Evolutionary conservation across 139 green algal species (phyloP), one percentile per base, ranked within the genome.

Genomic region (Chlamydomonas schloesseri): DNA sequence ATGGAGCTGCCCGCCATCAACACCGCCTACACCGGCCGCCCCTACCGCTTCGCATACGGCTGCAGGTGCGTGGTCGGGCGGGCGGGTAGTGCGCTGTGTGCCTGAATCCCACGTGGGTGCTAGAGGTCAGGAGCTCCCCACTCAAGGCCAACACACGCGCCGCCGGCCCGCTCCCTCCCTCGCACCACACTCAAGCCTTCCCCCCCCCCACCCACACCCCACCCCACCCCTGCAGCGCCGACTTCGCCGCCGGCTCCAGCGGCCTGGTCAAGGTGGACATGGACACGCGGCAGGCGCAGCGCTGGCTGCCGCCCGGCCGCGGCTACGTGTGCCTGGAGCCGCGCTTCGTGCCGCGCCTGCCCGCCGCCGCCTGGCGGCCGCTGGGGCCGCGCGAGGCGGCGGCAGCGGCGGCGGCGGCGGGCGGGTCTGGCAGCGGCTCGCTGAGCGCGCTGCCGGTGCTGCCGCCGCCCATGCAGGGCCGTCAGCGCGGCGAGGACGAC

Each of bases 281-380:
- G 68, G 50, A 71, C 33, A 75, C 80, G 18, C 46, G 31, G 60
- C 78, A 79, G 83, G 26, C 34, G 2, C 64, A 81, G 73, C 62
- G 74, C 65, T 75, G 62, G 62, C 17, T 34, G 15, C 74, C 68
- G 14, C 23, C 55, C 55, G 73, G 62, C 2, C 47, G 46, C 15
- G 80, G 80, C 5, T 86, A 86, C 68, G 31, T 78, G 33, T 86
- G 80, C 53, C 14, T n/a, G 26, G 62, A 88, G 74, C 83, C 83
- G 26, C 11, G 5, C 36, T 88, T 88, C 33, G 73, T 88, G 55
- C 72, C 83, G 36, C 64, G 73, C 28, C 57, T 37, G 57, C 71
- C 57, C 14, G 46, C 46, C 20, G 8, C n/a, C 17, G 31, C 77
- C 31, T 50, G 9, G 18, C 20, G 55, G 55, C 55, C 55, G 55